These are phyloP conservation scores for Scutellaria galericulata DNA, from an alignment of 257 asterid species.

Conservation along the genomic window DNA sequence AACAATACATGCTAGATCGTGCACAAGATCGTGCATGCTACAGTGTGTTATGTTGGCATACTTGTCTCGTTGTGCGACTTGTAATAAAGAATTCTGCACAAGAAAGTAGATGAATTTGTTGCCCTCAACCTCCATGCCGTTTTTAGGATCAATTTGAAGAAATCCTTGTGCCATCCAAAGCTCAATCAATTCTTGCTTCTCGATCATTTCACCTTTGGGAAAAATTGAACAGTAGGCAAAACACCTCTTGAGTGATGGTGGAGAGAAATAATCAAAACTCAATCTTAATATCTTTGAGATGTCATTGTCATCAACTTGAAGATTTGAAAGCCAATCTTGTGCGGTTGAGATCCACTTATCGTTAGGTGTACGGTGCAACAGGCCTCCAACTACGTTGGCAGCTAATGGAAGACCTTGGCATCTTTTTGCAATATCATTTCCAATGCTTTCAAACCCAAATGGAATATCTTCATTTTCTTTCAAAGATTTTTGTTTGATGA, in stretches of 20 bases:
- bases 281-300: constrained; percentile 16
- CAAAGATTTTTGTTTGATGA: constrained; percentile 30
- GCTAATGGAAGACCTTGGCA: constrained; percentile 50
- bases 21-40: constrained; percentile 39
- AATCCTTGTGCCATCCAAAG: background rate
- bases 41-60: background rate
- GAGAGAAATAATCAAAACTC: constrained; percentile 29
- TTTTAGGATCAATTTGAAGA: background rate
- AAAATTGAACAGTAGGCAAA: constrained; percentile 40
- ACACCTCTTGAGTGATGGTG: constrained; percentile 35
- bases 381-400: constrained; percentile 40
- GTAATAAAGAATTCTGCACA: no score
- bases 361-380: constrained; percentile 21
- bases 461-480: no score
- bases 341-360: constrained; percentile 31
- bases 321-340: background rate
- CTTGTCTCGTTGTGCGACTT: background rate
- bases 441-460: background rate
- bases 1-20: constrained; percentile 37
- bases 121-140: no score
- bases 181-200: no score
- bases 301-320: background rate
- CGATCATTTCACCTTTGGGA: background rate
- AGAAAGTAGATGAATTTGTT: no score
- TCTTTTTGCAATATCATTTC: constrained; percentile 28